A percentile compares a stretch with the other conserved stretches of the same genome.
These are phyloP conservation scores for Rhizopus delemar DNA, from an alignment of 371 early-diverging fungal species.

Conservation along the genomic window DNA sequence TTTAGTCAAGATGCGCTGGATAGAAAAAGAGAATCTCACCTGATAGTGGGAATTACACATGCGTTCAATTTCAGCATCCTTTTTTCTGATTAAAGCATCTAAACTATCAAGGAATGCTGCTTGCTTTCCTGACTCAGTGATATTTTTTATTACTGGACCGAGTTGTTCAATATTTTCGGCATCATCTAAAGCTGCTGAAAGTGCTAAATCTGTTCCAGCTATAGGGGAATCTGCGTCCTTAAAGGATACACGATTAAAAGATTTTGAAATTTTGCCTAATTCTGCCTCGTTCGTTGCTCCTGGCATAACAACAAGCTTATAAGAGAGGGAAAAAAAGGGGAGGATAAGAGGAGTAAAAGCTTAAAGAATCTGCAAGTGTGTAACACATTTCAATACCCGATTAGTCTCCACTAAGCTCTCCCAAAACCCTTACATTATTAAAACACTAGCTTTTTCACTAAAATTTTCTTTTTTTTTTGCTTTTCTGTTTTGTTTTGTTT, in stretches of 20 bases:
- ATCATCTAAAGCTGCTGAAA: slow-evolving; percentile 55
- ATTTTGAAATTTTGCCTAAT: slow-evolving; percentile 6
- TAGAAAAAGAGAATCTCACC: slow-evolving; percentile 44
- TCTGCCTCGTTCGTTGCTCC: slow-evolving; percentile 9
- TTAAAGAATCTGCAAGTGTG: too few species aligned
- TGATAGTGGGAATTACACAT: slow-evolving; percentile 96
- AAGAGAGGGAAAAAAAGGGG: background rate
- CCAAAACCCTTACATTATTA: too few species aligned
- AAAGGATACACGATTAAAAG: slow-evolving; percentile 1
- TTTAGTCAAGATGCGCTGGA: background rate
- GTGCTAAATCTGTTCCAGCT: slow-evolving; percentile 33
- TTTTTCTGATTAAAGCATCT: slow-evolving; percentile 73
- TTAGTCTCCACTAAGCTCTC: too few species aligned
- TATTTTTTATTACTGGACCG: slow-evolving; percentile 88
- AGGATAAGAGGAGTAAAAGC: background rate
- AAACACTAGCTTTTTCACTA: too few species aligned
- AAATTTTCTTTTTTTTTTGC: too few species aligned
- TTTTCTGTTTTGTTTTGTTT: too few species aligned
- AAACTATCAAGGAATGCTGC: slow-evolving; percentile 88
- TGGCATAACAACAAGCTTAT: slow-evolving; percentile 2
- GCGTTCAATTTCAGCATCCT: slow-evolving; percentile 96
- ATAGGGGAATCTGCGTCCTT: slow-evolving; percentile 4
- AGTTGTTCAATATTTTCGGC: slow-evolving; percentile 79
- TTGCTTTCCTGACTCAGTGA: slow-evolving; percentile 84
- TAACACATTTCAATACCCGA: too few species aligned